Percentiles rank a stretch among this genome's conserved stretches.
Conservation (phyloP, 495 filamentous ascomycete genomes). For the Xylaria scruposa region DNA sequence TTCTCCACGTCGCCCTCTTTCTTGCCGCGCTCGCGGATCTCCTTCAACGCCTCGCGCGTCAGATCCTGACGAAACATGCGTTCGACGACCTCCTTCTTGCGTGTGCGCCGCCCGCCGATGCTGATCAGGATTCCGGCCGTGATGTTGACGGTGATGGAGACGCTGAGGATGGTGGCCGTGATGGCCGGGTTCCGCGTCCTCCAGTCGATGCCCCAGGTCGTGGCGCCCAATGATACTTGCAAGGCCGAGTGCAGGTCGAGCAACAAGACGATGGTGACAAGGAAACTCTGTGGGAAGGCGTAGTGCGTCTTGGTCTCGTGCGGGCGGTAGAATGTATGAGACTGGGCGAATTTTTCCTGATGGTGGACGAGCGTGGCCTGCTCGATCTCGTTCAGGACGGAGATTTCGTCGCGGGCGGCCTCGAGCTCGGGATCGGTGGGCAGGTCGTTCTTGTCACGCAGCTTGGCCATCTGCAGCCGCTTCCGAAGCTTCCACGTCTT, state of each 20-base stretch:
- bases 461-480: slow-evolving; percentile 64
- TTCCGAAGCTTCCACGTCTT: slow-evolving; percentile 74
- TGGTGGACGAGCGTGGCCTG: slow-evolving; percentile 71
- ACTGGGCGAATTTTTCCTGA: slow-evolving; percentile 74
- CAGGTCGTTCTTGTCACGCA: slow-evolving; percentile 76
- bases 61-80: slow-evolving; percentile 74
- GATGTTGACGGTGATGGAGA: slow-evolving; percentile 75
- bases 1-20: slow-evolving; percentile 65
- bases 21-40: slow-evolving; percentile 55
- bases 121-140: slow-evolving; percentile 73
- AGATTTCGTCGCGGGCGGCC: slow-evolving; percentile 53
- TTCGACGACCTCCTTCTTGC: slow-evolving; percentile 84
- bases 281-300: slow-evolving; percentile 74
- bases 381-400: slow-evolving; percentile 67
- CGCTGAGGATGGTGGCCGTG: slow-evolving; percentile 80
- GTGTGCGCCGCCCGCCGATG: slow-evolving; percentile 71
- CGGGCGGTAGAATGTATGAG: slow-evolving; percentile 84
- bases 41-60: slow-evolving; percentile 74
- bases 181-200: slow-evolving; percentile 67
- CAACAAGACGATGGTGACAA: slow-evolving; percentile 74
- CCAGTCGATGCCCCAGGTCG: slow-evolving; percentile 75
- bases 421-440: slow-evolving; percentile 58
- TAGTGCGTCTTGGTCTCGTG: slow-evolving; percentile 82
- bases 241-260: slow-evolving; percentile 76
- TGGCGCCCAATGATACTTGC: slow-evolving; percentile 76